Base-by-base conservation (phyloP, 2,329 filamentous ascomycete species). In the Lachnellula arida region DNA sequence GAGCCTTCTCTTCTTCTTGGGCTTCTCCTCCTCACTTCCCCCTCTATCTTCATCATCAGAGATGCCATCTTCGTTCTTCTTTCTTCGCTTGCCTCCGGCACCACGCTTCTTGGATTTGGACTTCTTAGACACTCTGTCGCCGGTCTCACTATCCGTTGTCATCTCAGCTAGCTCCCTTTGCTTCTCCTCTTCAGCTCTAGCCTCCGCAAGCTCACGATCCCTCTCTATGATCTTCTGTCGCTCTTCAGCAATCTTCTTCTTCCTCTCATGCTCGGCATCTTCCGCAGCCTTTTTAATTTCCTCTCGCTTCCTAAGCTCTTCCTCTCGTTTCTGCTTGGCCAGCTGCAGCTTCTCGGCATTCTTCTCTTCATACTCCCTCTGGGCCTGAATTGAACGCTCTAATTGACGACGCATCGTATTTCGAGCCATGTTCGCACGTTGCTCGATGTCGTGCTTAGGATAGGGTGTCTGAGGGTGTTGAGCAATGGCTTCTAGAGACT, bases 391-490 rank as follows among this genome's bases (percentile, higher is more conserved):
- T 4, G 89, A 88, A 66, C 91, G 86, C 67, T 95, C 90, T 12
- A 99, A 82, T 71, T 99, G 93, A 66, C 90, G 91, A 62, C 89
- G 87, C 75, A 96, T 90, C 1, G 95, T 99, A 71, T 97, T 96
- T 58, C 88, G 86, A 62, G 91, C 92, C 94, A 99, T 99, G 78
- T 90, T 96, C 44, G 94, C 93, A 68, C 95, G 91, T 73, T 95
- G 90, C 71, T 97, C 93, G 37, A 99, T 84, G 64, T 97, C 91
- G 58, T 88, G 81, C 65, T 90, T 87, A 6, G 93, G 94, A 72
- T 97, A 99, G 0, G 94, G 95, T 4, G 94, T 82, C 56, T 83
- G 78, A 1, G 82, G 81, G 57, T 83, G 78, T 34, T 77, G 74
- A 3, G 84, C 83, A 61, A 87, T 86, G 60, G 81, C 81, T 60